Base-by-base conservation (phyloP, 176 grass and related monocot genomes). In the Puya raimondii region DNA sequence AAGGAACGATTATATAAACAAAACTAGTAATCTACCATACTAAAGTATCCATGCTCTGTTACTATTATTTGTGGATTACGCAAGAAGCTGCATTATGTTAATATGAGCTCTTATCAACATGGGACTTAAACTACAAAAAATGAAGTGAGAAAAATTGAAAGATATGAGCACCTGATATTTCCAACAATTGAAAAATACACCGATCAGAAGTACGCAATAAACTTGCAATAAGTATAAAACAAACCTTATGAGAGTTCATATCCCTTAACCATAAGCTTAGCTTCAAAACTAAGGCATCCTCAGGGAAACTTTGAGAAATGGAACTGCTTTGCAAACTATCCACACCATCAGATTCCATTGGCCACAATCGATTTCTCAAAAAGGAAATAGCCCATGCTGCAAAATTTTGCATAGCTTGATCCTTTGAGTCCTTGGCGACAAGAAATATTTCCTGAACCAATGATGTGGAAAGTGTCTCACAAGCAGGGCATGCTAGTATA, bases 341-440 rank as follows among this genome's bases (percentile, higher is more conserved):
- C 11, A 82, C 76, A 75, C 82, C 67, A 53, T 18, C 47, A 69
- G 65, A 65, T 49, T 88, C 81, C 53, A 80, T 82, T 76, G 67
- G 82, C 58, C 76, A 75, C 86, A 81, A 97, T 65, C 64, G 76
- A 61, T 58, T 74, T 85, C 89, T 92, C 64, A 97, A 84, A 90
- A 97, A 85, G 66, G 89, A 89, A 81, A 90, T 79, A 25, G 94
- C 79, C 94, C 94, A 97, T 63, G 94, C 82, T 83, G 89, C 86
- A 82, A 80, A 85, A 73, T 81, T 79, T 81, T 64, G 69, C 77
- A 86, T 82, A 23, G 85, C 65, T 47, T 80, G 81, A 90, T 97
- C 86, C 71, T 83, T 78, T 63, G 76, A 78, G 42, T 88, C 82
- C 79, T 92, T 97, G 50, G 94, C 84, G 67, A 97, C 83, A 72